A percentile compares a stretch with the other conserved stretches of the same genome.
phyloP scores from a whole-genome alignment of 257 asterid genomes.

The Fraxinus excelsior region DNA sequence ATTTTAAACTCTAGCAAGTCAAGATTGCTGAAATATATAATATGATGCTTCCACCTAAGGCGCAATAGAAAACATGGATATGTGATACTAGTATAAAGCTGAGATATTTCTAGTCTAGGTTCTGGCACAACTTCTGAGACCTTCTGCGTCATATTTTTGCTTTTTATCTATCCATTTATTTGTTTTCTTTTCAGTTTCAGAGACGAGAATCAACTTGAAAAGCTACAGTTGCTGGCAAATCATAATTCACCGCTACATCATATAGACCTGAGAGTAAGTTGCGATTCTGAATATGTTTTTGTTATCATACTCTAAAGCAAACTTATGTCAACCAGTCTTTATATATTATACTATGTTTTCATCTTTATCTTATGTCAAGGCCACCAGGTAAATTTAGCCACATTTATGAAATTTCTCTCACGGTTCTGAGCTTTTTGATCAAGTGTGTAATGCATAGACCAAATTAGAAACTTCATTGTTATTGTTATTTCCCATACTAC shows the following conservation, averaged over 20 bases:
- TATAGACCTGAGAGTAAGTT: constrained; percentile 77
- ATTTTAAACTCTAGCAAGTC: not conserved
- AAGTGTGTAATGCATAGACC: not conserved
- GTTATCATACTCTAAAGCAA: not conserved
- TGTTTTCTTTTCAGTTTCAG: constrained; percentile 43
- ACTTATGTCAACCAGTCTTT: not conserved
- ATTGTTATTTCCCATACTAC: not conserved
- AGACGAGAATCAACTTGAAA: constrained; percentile 66
- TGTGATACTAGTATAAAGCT: not conserved
- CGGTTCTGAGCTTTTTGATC: not conserved
- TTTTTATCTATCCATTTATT: not conserved
- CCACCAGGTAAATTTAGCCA: not conserved
- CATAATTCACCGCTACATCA: constrained; percentile 70
- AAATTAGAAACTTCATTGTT: not conserved
- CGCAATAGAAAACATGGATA: not conserved
- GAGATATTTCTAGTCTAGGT: not conserved
- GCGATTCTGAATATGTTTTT: constrained; percentile 7
- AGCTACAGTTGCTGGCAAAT: constrained; percentile 68
- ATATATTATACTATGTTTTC: not conserved
- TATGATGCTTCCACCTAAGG: constrained; percentile 17
- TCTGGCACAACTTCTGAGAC: not conserved
- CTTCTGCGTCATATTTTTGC: not conserved
- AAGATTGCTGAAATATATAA: not conserved
- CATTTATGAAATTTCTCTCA: not conserved
- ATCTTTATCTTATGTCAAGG: not conserved